Evolutionary conservation across 2,329 filamentous ascomycete genomes (phyloP), one percentile per base, ranked within the genome.

Genomic region (Cordyceps tenuipes): DNA sequence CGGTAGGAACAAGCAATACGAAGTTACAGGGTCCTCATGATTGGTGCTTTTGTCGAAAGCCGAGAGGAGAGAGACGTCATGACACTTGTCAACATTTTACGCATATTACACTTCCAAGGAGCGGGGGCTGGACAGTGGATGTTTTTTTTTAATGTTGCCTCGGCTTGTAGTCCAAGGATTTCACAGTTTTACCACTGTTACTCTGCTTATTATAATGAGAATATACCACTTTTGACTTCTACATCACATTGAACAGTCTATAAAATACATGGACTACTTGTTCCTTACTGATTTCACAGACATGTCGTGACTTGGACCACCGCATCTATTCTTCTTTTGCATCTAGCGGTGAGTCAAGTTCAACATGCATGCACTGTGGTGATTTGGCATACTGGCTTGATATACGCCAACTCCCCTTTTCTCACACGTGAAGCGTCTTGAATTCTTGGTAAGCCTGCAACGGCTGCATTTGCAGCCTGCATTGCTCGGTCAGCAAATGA

Each of bases 201-300:
- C 46, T 57, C 17, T 43, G 46, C 55, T 57, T 57, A 21, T 57
- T 57, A 21, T 43, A 9, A 50, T 48, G 55, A 50, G 31, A 43
- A 50, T 31, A 57, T 21, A 43, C 15, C 46, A 43, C 8, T 8
- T 49, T 55, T 13, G 19, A 5, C 15, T 8, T 34, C 17, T 17
- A 3, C 15, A 6, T 19, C 47, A n/a, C 23, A 19, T 23, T 36
- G 17, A 53, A n/a, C 8, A 21, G 26, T 48, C 4, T 23, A 10
- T 21, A 46, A 55, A 23, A 23, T 23, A 46, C 46, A 23, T 9
- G 15, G 3, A 2, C 21, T 49, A n/a, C n/a, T 29, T 39, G n/a
- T 49, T 26, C 41, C 9, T 39, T 19, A 17, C 17, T 29, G n/a
- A 3, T n/a, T n/a, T 43, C 12, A 43, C 39, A 2, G n/a, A 2